A percentile compares a stretch with the other conserved stretches of the same genome.
Evolutionary conservation across 2,329 filamentous ascomycete genomes (phyloP).

Genomic region (Aspergillus terreus): DNA sequence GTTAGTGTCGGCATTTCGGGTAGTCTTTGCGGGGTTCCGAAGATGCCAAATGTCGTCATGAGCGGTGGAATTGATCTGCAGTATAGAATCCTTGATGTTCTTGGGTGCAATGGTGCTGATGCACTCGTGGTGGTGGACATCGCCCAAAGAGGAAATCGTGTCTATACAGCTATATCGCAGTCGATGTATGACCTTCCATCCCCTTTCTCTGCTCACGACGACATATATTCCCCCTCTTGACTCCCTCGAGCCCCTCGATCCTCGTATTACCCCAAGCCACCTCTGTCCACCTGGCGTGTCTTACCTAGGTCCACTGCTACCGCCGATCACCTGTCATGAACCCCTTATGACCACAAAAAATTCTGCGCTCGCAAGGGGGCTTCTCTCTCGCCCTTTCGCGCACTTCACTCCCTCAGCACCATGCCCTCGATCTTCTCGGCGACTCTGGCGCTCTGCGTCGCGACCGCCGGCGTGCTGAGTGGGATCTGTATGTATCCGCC

Average conservation of each 20-base stretch:
- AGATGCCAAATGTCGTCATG: background rate
- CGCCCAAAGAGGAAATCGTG: background rate
- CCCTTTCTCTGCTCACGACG: too few relatives aligned
- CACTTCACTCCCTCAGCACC: background rate
- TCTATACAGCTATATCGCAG: background rate
- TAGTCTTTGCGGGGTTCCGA: background rate
- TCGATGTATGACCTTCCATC: too few relatives aligned
- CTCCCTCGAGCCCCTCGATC: too few relatives aligned
- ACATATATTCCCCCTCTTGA: too few relatives aligned
- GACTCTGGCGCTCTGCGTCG: background rate
- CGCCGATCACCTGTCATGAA: background rate
- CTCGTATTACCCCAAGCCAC: too few relatives aligned
- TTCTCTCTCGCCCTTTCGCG: background rate
- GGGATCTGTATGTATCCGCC: conserved; percentile 1
- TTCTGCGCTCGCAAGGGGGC: background rate
- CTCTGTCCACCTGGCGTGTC: too few relatives aligned
- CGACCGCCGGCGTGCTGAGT: background rate
- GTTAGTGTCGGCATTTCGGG: background rate
- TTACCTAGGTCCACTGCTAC: too few relatives aligned
- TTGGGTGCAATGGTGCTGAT: too few relatives aligned
- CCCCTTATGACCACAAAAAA: background rate
- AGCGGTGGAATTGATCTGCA: too few relatives aligned
- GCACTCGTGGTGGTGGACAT: too few relatives aligned
- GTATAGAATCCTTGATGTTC: too few relatives aligned
- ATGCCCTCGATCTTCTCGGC: background rate